Evolutionary conservation across 192 early-diverging fungal genomes (phyloP).

Genomic region (Phycomyces blakesleeanus): DNA sequence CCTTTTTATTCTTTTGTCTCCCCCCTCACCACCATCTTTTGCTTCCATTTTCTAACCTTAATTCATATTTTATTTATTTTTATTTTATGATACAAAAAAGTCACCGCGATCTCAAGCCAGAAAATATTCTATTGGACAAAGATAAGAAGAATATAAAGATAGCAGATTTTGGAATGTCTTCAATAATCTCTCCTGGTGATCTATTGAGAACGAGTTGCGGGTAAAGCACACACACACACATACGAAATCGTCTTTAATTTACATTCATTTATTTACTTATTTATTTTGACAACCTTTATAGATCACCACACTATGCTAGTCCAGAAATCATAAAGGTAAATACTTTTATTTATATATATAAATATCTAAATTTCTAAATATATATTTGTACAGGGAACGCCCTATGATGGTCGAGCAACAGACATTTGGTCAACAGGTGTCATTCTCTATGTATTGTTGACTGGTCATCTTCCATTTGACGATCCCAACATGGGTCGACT

Average conservation of each 20-base stretch:
- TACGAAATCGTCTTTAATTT: too few species aligned
- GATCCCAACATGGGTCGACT: constrained; percentile 69
- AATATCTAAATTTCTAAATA: not conserved
- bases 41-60: not conserved
- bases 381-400: constrained; percentile 10
- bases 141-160: constrained; percentile 53
- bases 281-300: not conserved
- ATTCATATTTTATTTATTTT: not conserved
- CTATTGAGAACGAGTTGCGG: constrained; percentile 58
- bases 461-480: constrained; percentile 79
- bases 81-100: constrained; percentile 1
- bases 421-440: constrained; percentile 97
- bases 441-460: constrained; percentile 81
- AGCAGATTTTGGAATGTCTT: constrained; percentile 63
- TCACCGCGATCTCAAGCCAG: constrained; percentile 80
- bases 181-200: constrained; percentile 43
- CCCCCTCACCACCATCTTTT: too few species aligned
- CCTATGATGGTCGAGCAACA: constrained; percentile 49
- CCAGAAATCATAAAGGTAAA: constrained; percentile 32
- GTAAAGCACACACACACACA: too few species aligned
- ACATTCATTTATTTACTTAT: constrained; percentile 51
- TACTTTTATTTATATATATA: too few species aligned
- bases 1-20: not conserved
- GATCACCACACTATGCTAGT: constrained; percentile 34
- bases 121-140: constrained; percentile 49